A percentile compares a stretch with the other conserved stretches of the same genome.
Evolutionary conservation across 179 eudicot genomes (phyloP).

Genomic region (Silene noctiflora): DNA sequence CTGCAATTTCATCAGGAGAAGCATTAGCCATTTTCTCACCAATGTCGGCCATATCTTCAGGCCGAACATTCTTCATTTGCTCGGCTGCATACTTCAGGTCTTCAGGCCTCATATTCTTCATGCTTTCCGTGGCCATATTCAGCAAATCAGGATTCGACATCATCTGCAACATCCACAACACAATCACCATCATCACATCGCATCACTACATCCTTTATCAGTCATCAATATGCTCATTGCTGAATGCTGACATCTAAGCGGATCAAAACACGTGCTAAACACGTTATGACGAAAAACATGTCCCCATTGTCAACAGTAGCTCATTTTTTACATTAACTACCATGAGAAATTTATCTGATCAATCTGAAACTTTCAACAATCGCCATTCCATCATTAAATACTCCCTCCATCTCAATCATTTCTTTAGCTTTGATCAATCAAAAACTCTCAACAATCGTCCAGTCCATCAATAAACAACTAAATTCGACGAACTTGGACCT

Average conservation of each 20-base stretch:
- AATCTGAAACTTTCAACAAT: neutral
- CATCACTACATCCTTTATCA: too few relatives aligned
- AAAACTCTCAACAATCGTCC: neutral
- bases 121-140: slow-evolving; percentile 91
- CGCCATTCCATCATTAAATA: too few relatives aligned
- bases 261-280: neutral
- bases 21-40: slow-evolving; percentile 95
- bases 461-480: neutral
- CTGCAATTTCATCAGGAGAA: slow-evolving; percentile 80
- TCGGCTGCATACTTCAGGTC: slow-evolving; percentile 87
- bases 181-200: neutral
- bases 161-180: slow-evolving; percentile 59
- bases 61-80: slow-evolving; percentile 77
- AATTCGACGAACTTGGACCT: neutral
- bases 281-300: neutral
- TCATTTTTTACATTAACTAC: neutral
- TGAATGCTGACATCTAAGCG: neutral
- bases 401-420: too few relatives aligned
- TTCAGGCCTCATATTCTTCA: slow-evolving; percentile 84
- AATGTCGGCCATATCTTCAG: slow-evolving; percentile 85
- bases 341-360: neutral
- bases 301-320: neutral
- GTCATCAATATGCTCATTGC: neutral
- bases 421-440: neutral
- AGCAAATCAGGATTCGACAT: slow-evolving; percentile 96